Percentiles rank a stretch among this genome's conserved stretches.
These are phyloP conservation scores for Phalaenopsis hybrid DNA, from an alignment of 116 monocot genomes.

Conservation along the genomic window DNA sequence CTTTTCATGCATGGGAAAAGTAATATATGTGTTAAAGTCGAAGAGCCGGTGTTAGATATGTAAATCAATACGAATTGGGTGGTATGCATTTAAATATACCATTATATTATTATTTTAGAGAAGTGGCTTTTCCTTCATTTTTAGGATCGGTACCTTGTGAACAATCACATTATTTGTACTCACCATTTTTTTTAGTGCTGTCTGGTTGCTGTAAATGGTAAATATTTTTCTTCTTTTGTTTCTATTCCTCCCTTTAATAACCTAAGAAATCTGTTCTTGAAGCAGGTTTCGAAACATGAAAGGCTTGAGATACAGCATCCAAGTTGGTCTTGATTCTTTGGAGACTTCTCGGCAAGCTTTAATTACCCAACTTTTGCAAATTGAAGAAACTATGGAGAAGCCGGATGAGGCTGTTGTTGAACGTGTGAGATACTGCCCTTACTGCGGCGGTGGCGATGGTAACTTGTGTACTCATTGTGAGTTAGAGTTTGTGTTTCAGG, in stretches of 20 bases:
- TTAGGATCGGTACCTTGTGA: neutral
- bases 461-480: constrained; percentile 78
- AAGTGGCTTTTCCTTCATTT: neutral
- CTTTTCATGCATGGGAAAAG: too few relatives aligned
- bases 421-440: constrained; percentile 69
- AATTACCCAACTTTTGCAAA: constrained; percentile 52
- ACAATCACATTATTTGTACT: neutral
- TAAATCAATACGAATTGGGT: too few relatives aligned
- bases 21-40: too few relatives aligned
- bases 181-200: neutral
- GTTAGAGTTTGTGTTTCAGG: constrained; percentile 81
- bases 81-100: neutral
- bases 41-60: too few relatives aligned
- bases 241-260: neutral
- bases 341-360: constrained; percentile 60
- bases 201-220: neutral
- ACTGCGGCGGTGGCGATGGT: constrained; percentile 70
- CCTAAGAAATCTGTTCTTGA: constrained; percentile 13
- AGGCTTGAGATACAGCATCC: constrained; percentile 62
- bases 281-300: constrained; percentile 47
- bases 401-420: constrained; percentile 72
- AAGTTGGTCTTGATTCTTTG: constrained; percentile 71
- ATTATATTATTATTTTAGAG: neutral
- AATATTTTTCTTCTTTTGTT: neutral
- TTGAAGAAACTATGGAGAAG: constrained; percentile 72